These are phyloP conservation scores for Eucalyptus sideroxylon DNA, from an alignment of 345 rosid genomes.

Conservation along the genomic window DNA sequence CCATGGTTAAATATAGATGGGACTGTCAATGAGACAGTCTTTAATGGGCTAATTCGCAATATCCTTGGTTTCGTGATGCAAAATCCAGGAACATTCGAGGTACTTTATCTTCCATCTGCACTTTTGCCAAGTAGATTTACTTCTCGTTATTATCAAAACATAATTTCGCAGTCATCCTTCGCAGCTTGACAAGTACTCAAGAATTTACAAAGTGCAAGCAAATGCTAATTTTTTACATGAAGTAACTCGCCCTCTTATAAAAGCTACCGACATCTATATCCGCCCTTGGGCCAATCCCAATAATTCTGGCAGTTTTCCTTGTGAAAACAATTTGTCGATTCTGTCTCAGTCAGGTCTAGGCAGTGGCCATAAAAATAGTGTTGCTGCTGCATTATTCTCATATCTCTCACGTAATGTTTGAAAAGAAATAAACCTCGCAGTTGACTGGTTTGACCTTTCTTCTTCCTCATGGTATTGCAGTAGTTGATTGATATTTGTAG, in stretches of 20 bases:
- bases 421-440: background rate
- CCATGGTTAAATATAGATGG: conserved; percentile 92
- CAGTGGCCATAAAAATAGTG: background rate
- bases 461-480: background rate
- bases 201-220: background rate
- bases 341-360: background rate
- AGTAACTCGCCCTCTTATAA: background rate
- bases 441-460: background rate
- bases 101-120: conserved; percentile 8
- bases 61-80: conserved; percentile 74
- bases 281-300: background rate
- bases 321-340: background rate
- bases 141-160: background rate
- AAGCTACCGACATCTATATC: background rate
- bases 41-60: conserved; percentile 62
- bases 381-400: background rate
- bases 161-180: background rate
- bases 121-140: background rate
- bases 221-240: background rate
- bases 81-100: conserved; percentile 77
- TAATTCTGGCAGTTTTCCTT: background rate
- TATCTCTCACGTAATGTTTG: background rate
- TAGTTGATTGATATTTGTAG: background rate
- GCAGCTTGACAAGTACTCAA: background rate
- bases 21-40: conserved; percentile 42